Conservation (phyloP, 2,329 filamentous ascomycete species). For the Ramularia collo-cygni region DNA sequence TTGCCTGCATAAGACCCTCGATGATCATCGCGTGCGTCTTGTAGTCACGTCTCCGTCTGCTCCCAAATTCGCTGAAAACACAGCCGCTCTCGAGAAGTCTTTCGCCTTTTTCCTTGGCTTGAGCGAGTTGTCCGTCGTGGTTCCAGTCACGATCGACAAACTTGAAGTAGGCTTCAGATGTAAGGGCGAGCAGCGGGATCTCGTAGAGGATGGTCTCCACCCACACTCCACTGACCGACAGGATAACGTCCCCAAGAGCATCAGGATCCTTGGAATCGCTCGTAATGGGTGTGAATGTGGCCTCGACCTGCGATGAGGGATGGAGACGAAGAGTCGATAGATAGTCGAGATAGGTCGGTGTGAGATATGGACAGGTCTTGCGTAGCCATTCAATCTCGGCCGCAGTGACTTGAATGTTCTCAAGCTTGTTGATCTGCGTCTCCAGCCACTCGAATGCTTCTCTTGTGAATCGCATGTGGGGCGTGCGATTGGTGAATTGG, state of each 20-base stretch:
- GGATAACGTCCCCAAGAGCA: slow-evolving; percentile 60
- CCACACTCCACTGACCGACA: slow-evolving; percentile 78
- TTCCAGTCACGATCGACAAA: slow-evolving; percentile 93
- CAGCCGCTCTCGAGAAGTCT: slow-evolving; percentile 75
- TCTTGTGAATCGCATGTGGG: slow-evolving; percentile 82
- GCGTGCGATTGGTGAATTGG: slow-evolving; percentile 90
- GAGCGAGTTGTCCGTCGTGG: slow-evolving; percentile 78
- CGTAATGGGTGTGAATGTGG: slow-evolving; percentile 54
- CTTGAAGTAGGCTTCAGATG: slow-evolving; percentile 95
- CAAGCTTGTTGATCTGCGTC: slow-evolving; percentile 76
- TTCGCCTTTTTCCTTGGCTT: slow-evolving; percentile 74
- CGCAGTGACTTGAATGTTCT: slow-evolving; percentile 67
- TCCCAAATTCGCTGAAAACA: slow-evolving; percentile 89
- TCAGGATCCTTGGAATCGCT: slow-evolving; percentile 55
- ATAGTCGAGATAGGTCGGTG: slow-evolving; percentile 68
- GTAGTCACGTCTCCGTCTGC: slow-evolving; percentile 81
- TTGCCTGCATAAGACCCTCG: slow-evolving; percentile 72
- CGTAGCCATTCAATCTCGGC: slow-evolving; percentile 77
- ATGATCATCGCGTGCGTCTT: slow-evolving; percentile 92
- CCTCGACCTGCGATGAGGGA: slow-evolving; percentile 70
- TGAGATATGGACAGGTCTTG: slow-evolving; percentile 73
- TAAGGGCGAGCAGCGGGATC: slow-evolving; percentile 84
- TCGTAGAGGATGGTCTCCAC: slow-evolving; percentile 96
- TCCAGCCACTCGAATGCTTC: slow-evolving; percentile 79
- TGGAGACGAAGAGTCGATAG: slow-evolving; percentile 74